Percentiles rank a stretch among this genome's conserved stretches.
phyloP scores from a whole-genome alignment of 148 eudicot genomes.

The Hydrangea macrophylla region DNA sequence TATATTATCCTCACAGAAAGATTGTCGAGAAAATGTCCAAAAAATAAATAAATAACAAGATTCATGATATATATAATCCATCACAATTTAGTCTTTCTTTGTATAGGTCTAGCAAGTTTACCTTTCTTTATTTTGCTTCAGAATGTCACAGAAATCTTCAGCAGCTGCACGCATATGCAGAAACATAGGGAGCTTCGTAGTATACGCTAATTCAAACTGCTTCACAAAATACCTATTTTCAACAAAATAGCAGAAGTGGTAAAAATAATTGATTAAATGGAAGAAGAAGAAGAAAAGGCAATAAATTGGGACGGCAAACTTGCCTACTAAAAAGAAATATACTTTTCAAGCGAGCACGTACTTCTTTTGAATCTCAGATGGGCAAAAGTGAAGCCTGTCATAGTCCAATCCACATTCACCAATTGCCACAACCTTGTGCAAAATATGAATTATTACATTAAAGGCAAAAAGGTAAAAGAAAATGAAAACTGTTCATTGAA shows the following conservation, averaged over 20 bases:
- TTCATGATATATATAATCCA: neutral
- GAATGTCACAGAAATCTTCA: constrained; percentile 81
- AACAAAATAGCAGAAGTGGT: neutral
- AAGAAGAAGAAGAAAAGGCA: neutral
- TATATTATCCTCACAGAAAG: no score
- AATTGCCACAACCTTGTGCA: constrained; percentile 95
- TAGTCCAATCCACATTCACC: constrained; percentile 99
- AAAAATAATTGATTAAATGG: constrained; percentile 3
- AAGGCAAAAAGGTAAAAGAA: constrained; percentile 1
- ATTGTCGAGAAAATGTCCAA: neutral
- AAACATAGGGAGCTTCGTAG: constrained; percentile 92
- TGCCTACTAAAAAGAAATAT: neutral
- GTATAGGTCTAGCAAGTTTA: constrained; percentile 18
- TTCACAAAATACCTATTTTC: constrained; percentile 73
- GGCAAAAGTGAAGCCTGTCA: constrained; percentile 95
- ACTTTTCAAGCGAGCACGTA: constrained; percentile 28
- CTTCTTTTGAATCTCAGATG: constrained; percentile 85
- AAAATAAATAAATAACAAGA: neutral
- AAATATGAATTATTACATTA: no score
- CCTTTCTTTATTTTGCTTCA: constrained; percentile 73
- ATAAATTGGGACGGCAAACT: neutral
- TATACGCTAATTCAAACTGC: constrained; percentile 87
- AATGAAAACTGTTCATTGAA: neutral
- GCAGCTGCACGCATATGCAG: constrained; percentile 99
- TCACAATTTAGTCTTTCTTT: neutral